phyloP scores from a whole-genome alignment of 2,329 filamentous ascomycete genomes.

The Ophiostoma angusticollis region DNA sequence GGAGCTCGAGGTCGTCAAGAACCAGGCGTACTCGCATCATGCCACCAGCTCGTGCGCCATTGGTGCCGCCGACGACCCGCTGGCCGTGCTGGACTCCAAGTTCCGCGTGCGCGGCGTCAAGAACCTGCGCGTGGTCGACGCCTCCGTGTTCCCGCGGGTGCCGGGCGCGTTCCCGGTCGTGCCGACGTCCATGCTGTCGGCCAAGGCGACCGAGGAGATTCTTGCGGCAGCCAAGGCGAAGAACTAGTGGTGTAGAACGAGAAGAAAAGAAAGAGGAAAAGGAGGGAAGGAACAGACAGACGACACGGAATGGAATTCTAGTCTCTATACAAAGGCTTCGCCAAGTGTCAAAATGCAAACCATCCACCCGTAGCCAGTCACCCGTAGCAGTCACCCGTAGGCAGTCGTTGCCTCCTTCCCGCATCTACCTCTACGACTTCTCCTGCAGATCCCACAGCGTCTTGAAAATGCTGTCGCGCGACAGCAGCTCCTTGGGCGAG shows the following conservation, averaged over 20 bases:
- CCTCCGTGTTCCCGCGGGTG: conserved; percentile 35
- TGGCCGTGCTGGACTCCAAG: conserved; percentile 39
- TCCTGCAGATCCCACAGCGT: conserved; percentile 4
- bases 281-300: too few species aligned
- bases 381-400: too few species aligned
- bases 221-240: conserved; percentile 10
- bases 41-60: conserved; percentile 39
- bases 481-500: conserved; percentile 6
- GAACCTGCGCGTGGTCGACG: conserved; percentile 44
- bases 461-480: conserved; percentile 5
- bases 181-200: conserved; percentile 35
- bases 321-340: too few species aligned
- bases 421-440: not conserved
- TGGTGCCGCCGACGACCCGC: conserved; percentile 34
- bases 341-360: too few species aligned
- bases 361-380: too few species aligned
- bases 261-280: not conserved
- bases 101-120: conserved; percentile 40
- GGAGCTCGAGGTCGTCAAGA: conserved; percentile 14
- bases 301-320: too few species aligned
- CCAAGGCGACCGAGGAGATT: conserved; percentile 47
- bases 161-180: conserved; percentile 32
- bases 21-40: conserved; percentile 40
- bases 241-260: not conserved
- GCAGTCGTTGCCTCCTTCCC: too few species aligned